A percentile compares a stretch with the other conserved stretches of the same genome.
Evolutionary conservation across 2,329 filamentous ascomycete species (phyloP).

Genomic region (Sclerotinia sclerotiorum): DNA sequence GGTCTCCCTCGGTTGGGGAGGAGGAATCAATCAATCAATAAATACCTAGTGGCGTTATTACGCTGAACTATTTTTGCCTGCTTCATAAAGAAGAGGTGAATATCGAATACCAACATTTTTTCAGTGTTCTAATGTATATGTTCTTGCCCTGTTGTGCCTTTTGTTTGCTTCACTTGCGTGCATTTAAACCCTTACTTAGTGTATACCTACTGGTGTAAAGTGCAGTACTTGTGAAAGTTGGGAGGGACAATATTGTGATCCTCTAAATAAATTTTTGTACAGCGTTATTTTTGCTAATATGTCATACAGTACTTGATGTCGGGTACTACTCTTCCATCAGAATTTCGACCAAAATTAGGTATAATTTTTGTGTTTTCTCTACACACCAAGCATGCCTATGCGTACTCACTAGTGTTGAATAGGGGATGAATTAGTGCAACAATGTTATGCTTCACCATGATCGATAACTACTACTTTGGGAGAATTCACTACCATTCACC

Average conservation of each 20-base stretch:
- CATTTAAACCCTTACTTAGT: not conserved
- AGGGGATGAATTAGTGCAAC: not conserved
- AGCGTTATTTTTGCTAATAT: not conserved
- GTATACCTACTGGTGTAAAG: not conserved
- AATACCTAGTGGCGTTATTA: constrained; percentile 17
- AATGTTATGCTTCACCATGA: not conserved
- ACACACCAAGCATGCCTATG: not conserved
- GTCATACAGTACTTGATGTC: not conserved
- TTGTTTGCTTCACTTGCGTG: not conserved
- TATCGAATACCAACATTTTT: constrained; percentile 13
- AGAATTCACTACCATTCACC: not conserved
- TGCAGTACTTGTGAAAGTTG: not conserved
- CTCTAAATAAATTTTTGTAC: not conserved
- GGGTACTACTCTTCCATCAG: not conserved
- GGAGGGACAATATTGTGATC: not conserved
- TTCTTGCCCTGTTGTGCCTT: not conserved
- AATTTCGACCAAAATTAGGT: not conserved
- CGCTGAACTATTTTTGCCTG: constrained; percentile 1
- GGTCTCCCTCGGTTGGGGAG: constrained; percentile 15
- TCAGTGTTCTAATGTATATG: not conserved
- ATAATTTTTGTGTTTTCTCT: not conserved
- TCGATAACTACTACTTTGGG: not conserved
- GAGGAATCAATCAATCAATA: constrained; percentile 14
- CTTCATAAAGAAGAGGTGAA: constrained; percentile 5
- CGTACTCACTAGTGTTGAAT: not conserved